Percentiles rank a stretch among this genome's conserved stretches.
phyloP scores from a whole-genome alignment of 2,329 filamentous ascomycete genomes.

The Cadophora sp. region DNA sequence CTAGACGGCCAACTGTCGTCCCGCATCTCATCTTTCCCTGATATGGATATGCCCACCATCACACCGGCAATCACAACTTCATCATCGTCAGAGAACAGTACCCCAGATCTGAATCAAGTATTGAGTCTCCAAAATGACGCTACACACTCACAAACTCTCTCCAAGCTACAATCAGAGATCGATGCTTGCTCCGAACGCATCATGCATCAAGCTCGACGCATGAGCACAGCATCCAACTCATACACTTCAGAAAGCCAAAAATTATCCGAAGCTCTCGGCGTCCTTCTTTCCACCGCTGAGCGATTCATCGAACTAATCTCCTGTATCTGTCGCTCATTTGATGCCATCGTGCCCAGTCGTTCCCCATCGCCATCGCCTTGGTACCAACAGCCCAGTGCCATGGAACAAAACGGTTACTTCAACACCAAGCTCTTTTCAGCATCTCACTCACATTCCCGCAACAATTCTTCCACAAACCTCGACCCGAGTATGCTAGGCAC shows the following conservation, averaged over 20 bases:
- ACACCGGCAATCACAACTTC: constrained; percentile 19
- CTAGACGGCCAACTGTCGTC: constrained; percentile 15
- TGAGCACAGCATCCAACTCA: constrained; percentile 19
- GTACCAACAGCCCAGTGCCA: constrained; percentile 13
- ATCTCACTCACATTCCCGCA: constrained; percentile 5
- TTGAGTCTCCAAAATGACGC: constrained; percentile 12
- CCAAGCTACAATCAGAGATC: constrained; percentile 24
- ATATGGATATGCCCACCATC: constrained; percentile 24
- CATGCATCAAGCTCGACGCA: constrained; percentile 22
- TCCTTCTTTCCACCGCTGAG: constrained; percentile 23
- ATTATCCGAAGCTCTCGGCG: constrained; percentile 22
- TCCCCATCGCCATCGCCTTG: constrained; percentile 19
- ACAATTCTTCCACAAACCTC: constrained; percentile 13
- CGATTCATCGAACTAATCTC: constrained; percentile 25
- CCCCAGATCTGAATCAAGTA: constrained; percentile 13
- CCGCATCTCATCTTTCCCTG: constrained; percentile 24
- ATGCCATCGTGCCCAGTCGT: constrained; percentile 18
- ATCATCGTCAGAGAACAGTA: constrained; percentile 10
- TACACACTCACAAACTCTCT: constrained; percentile 21
- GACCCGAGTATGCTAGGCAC: constrained; percentile 15
- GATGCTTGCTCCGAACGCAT: constrained; percentile 24
- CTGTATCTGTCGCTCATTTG: constrained; percentile 23
- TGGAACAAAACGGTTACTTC: constrained; percentile 23
- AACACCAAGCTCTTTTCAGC: constrained; percentile 7
- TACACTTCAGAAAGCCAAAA: constrained; percentile 24